A percentile compares a stretch with the other conserved stretches of the same genome.
phyloP scores from a whole-genome alignment of 306 rosid species.

The Chamaecrista fasciculata region DNA sequence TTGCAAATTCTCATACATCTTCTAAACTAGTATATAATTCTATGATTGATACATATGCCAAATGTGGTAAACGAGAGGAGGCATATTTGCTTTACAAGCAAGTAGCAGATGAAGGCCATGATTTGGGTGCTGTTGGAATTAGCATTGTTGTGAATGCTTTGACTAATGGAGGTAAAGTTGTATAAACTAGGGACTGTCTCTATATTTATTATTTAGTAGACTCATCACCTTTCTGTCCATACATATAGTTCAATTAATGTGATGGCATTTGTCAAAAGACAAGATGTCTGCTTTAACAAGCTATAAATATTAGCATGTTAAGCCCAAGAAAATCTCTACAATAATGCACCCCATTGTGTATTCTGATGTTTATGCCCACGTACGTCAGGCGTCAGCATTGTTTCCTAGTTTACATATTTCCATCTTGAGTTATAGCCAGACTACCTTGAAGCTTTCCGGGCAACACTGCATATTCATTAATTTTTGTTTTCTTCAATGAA shows the following conservation, averaged over 20 bases:
- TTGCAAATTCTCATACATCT: conserved; percentile 44
- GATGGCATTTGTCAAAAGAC: not conserved
- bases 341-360: not conserved
- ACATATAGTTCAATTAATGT: conserved; percentile 6
- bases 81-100: conserved; percentile 69
- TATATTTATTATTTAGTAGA: conserved; percentile 9
- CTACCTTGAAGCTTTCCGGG: not conserved
- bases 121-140: conserved; percentile 69
- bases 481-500: not conserved
- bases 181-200: conserved; percentile 16
- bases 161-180: conserved; percentile 60
- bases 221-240: conserved; percentile 5
- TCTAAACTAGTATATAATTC: conserved; percentile 49
- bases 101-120: conserved; percentile 52
- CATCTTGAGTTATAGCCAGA: not conserved
- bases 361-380: not conserved
- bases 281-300: not conserved
- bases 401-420: not conserved
- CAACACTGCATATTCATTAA: not conserved
- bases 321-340: not conserved
- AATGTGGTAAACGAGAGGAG: conserved; percentile 72
- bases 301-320: not conserved
- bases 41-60: conserved; percentile 79
- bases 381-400: not conserved
- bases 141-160: conserved; percentile 81